phyloP scores from a whole-genome alignment of 768 basidiomycete species.

The Podaxis sp. region DNA sequence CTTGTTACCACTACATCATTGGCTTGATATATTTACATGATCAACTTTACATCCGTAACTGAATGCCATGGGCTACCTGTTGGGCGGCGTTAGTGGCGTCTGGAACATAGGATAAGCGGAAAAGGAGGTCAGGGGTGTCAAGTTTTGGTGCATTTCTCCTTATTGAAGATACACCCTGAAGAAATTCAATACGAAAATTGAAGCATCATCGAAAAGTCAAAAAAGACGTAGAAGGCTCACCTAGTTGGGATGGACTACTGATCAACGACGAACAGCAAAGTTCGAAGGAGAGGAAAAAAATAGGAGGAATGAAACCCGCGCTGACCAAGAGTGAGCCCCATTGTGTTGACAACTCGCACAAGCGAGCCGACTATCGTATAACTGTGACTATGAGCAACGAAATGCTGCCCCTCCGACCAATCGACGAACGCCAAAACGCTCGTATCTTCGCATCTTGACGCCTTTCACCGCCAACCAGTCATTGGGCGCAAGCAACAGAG shows the following conservation, averaged over 20 bases:
- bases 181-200: conserved; percentile 72
- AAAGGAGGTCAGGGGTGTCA: conserved; percentile 54
- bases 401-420: conserved; percentile 36
- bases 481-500: conserved; percentile 51
- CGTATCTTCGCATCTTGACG: conserved; percentile 64
- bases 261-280: conserved; percentile 46
- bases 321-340: conserved; percentile 89
- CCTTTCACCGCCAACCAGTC: conserved; percentile 40
- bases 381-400: conserved; percentile 87
- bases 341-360: conserved; percentile 67
- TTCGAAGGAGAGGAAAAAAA: conserved; percentile 50
- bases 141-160: conserved; percentile 73
- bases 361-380: conserved; percentile 71
- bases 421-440: conserved; percentile 56
- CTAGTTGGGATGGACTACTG: background rate
- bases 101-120: background rate
- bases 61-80: background rate
- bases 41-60: background rate
- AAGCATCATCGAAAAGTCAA: conserved; percentile 50
- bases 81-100: background rate
- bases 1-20: background rate
- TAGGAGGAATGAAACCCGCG: conserved; percentile 45
- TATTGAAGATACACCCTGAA: conserved; percentile 80
- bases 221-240: conserved; percentile 23
- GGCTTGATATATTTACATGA: background rate